A percentile compares a stretch with the other conserved stretches of the same genome.
phyloP scores from a whole-genome alignment of 495 filamentous ascomycete species.

The Pseudotulostoma volvatum region DNA sequence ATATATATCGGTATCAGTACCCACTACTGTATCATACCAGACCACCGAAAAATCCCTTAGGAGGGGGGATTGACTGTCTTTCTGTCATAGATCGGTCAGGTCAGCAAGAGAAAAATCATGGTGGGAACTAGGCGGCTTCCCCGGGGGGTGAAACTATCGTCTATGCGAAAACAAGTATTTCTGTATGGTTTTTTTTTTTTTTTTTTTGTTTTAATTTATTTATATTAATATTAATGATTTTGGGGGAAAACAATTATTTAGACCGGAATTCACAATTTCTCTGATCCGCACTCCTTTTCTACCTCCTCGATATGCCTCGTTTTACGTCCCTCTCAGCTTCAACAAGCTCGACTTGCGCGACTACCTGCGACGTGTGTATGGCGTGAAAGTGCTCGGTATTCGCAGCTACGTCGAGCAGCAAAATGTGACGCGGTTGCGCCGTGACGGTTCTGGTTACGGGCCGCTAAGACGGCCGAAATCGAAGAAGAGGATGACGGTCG shows the following conservation, averaged over 20 bases:
- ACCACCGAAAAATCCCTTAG: too few species aligned
- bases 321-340: conserved; percentile 71
- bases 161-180: conserved; percentile 42
- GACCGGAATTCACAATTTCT: conserved; percentile 61
- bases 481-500: conserved; percentile 81
- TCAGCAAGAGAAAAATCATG: too few species aligned
- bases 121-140: too few species aligned
- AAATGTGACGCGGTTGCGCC: conserved; percentile 30
- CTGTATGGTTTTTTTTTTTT: conserved; percentile 36
- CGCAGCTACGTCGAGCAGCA: conserved; percentile 65
- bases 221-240: conserved; percentile 1
- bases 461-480: conserved; percentile 40
- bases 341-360: conserved; percentile 85
- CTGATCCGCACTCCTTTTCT: conserved; percentile 56
- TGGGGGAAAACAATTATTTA: conserved; percentile 16
- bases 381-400: conserved; percentile 46
- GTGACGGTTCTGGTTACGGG: conserved; percentile 24
- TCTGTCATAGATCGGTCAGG: too few species aligned
- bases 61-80: too few species aligned
- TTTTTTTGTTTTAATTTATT: conserved; percentile 1
- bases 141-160: too few species aligned
- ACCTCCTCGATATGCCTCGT: conserved; percentile 62
- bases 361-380: conserved; percentile 68
- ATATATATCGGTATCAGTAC: too few species aligned
- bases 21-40: too few species aligned